Base-by-base conservation (phyloP, 2,329 filamentous ascomycete species). In the Talaromyces funiculosus region DNA sequence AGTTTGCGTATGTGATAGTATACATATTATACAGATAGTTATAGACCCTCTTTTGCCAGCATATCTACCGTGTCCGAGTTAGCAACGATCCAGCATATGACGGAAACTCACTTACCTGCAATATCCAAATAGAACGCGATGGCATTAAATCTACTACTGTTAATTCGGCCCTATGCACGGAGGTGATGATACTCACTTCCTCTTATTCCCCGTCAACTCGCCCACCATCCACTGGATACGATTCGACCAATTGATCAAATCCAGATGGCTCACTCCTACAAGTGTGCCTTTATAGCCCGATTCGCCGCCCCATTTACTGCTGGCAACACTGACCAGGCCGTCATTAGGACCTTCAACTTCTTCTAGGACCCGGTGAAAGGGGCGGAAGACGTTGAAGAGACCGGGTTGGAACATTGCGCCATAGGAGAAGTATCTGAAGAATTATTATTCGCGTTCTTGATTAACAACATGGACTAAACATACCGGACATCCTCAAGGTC, bases 221-320 rank as follows among this genome's bases (percentile, higher is more conserved):
- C 82, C 84, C 53, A 84, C 76, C 61, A 82, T 77, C 81, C 82
- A 85, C 65, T 85, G 81, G 38, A 86, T 66, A 31, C 84, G 75
- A 64, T 86, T 87, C 29, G 83, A 85, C 85, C 85, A 87, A 65
- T 87, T 87, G 71, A 87, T 87, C 63, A 87, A 68, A 65, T 87
- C 84, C 51, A 87, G 70, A 73, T 87, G 85, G 69, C 81, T 86
- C 61, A 86, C 84, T 3, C 82, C 82, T n/a, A 85, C 75, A 55
- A 87, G 68, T 1, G 85, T 87, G 29, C 85, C 85, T 68, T 85
- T 84, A 66, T 87, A 87, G 9, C 72, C 73, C 7, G 64, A 42
- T n/a, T 74, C 66, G 40, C 78, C 77, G 35, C 85, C 85, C 85
- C 85, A 87, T 62, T 75, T 77, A 66, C 82, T 83, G 62, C 83